These are phyloP conservation scores for Pichia sp. DNA, from an alignment of 1,139 yeast genomes.

Conservation along the genomic window DNA sequence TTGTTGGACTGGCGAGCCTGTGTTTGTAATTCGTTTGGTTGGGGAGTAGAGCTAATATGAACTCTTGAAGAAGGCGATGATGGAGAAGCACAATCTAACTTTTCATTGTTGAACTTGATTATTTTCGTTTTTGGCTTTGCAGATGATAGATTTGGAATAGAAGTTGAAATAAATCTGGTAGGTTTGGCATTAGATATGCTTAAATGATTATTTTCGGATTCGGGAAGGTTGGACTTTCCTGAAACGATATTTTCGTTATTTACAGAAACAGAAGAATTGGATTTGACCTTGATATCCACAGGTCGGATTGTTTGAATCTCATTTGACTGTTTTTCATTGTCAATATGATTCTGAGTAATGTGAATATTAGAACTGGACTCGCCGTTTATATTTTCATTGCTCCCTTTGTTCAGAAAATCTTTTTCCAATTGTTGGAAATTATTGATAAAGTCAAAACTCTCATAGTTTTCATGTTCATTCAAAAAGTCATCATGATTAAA, in stretches of 20 bases:
- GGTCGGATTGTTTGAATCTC: slow-evolving; percentile 7
- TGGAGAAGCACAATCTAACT: neutral
- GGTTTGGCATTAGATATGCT: neutral
- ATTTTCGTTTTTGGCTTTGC: neutral
- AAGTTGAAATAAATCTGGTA: neutral
- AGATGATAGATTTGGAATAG: neutral
- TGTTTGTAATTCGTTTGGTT: slow-evolving; percentile 12
- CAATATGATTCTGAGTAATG: slow-evolving; percentile 12
- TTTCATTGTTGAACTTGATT: neutral
- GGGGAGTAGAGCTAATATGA: slow-evolving; percentile 1
- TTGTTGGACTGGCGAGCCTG: slow-evolving; percentile 10
- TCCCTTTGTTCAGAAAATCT: neutral
- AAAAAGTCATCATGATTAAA: slow-evolving; percentile 16
- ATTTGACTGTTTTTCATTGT: neutral
- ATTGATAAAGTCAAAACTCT: neutral
- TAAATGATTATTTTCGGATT: neutral
- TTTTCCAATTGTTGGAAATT: neutral
- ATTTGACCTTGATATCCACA: slow-evolving; percentile 14
- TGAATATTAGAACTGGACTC: neutral
- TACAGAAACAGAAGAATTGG: slow-evolving; percentile 17
- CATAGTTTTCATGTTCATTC: neutral
- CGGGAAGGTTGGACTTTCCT: neutral
- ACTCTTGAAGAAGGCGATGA: neutral
- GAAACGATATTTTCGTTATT: slow-evolving; percentile 16
- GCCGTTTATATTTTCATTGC: neutral